Conservation (phyloP, 441 rosid genomes). For the Brassica hybrid region DNA sequence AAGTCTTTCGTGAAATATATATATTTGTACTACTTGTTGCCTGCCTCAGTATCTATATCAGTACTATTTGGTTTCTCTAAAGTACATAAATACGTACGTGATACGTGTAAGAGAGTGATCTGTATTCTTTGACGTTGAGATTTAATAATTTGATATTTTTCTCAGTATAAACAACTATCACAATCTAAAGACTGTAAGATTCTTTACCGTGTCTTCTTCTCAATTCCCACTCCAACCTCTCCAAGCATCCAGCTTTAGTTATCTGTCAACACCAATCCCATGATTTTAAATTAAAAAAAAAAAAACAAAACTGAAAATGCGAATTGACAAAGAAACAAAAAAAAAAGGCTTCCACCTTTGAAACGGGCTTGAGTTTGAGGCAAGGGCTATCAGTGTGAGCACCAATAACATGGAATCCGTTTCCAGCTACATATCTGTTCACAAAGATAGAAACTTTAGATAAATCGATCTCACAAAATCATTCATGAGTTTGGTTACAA, state of each 20-base stretch:
- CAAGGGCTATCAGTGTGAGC: slow-evolving; percentile 99
- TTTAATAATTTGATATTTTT: too few species aligned
- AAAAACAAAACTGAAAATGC: slow-evolving; percentile 19
- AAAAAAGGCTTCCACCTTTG: slow-evolving; percentile 23
- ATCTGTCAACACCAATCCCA: slow-evolving; percentile 52
- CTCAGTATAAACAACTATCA: too few species aligned
- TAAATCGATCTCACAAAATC: background rate
- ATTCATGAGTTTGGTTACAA: slow-evolving; percentile 63
- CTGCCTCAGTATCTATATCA: background rate
- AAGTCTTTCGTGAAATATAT: background rate
- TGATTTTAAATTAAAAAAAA: too few species aligned
- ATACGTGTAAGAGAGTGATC: too few species aligned
- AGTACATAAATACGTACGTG: too few species aligned
- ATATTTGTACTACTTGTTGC: background rate
- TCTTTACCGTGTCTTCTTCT: too few species aligned
- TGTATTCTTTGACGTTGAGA: too few species aligned
- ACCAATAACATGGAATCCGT: slow-evolving; percentile 87
- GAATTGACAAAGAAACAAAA: too few species aligned
- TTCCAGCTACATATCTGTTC: slow-evolving; percentile 83
- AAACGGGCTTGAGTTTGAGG: slow-evolving; percentile 86
- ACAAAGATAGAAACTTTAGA: background rate
- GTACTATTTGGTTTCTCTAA: too few species aligned
- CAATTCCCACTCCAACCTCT: slow-evolving; percentile 19
- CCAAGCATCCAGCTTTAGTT: slow-evolving; percentile 76
- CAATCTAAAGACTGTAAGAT: too few species aligned